Conservation (phyloP, 2,329 filamentous ascomycete genomes). For the Aspergillus melleus region DNA sequence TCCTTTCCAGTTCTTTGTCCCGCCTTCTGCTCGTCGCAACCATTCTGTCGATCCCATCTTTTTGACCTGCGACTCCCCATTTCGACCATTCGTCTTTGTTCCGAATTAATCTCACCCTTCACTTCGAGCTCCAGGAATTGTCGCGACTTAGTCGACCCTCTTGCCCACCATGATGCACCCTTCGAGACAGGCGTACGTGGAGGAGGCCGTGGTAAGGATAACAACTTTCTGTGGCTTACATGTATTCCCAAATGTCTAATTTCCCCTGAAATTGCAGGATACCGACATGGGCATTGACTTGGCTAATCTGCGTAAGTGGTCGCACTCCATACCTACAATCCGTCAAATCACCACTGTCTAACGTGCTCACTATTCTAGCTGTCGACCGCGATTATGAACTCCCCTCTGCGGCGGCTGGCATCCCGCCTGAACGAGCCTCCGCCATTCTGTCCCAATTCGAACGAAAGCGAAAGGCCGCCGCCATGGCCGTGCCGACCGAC, state of each 20-base stretch:
- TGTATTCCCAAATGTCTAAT: constrained; percentile 13
- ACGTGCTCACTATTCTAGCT: constrained; percentile 41
- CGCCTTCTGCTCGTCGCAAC: neutral
- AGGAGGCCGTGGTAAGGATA: constrained; percentile 72
- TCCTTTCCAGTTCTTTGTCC: neutral
- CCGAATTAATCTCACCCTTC: neutral
- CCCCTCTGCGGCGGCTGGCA: constrained; percentile 63
- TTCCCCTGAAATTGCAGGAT: constrained; percentile 41
- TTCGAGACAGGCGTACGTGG: constrained; percentile 87
- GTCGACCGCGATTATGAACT: constrained; percentile 84
- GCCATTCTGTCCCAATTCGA: constrained; percentile 86
- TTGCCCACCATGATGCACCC: constrained; percentile 68
- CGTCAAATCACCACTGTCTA: neutral
- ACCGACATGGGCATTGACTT: constrained; percentile 61
- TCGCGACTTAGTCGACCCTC: neutral
- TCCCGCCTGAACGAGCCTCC: constrained; percentile 77
- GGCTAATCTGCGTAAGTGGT: constrained; percentile 61
- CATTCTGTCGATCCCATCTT: too few relatives aligned
- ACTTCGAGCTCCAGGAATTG: neutral
- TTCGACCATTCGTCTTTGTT: neutral
- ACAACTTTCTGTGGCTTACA: neutral
- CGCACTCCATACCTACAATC: neutral
- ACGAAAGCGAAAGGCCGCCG: constrained; percentile 83
- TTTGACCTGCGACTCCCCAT: too few relatives aligned
- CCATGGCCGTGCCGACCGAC: constrained; percentile 90